A percentile compares a stretch with the other conserved stretches of the same genome.
Conservation (phyloP, 768 basidiomycete species). For the Hirschioporus abietinus region DNA sequence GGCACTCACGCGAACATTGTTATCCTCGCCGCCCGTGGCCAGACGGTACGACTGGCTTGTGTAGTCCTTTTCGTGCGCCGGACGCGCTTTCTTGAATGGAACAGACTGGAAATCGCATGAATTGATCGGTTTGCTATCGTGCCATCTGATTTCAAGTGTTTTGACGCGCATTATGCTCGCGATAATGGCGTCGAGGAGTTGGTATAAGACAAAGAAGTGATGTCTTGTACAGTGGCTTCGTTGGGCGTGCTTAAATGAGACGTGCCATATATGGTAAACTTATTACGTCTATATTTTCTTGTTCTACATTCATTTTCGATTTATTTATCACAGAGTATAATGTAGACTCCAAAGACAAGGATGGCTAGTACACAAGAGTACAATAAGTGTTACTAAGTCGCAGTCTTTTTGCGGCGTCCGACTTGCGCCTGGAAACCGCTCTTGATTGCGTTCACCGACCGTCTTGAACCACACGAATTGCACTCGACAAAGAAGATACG, state of each 20-base stretch:
- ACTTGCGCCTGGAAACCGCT: conserved; percentile 97
- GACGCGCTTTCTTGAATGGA: conserved; percentile 77
- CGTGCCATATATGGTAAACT: neutral
- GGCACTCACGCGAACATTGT: conserved; percentile 87
- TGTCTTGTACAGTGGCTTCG: neutral
- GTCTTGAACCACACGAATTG: conserved; percentile 84
- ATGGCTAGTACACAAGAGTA: neutral
- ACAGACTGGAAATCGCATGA: conserved; percentile 94
- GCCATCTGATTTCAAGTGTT: conserved; percentile 93
- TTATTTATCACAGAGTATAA: neutral
- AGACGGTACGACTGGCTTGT: conserved; percentile 78
- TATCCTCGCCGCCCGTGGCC: conserved; percentile 95
- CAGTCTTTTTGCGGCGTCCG: conserved; percentile 72
- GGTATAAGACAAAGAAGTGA: neutral
- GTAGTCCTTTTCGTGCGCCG: conserved; percentile 49
- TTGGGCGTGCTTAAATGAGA: neutral
- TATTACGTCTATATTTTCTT: neutral
- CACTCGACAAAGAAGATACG: conserved; percentile 98
- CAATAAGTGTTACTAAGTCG: neutral
- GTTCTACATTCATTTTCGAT: neutral
- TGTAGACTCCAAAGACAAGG: neutral
- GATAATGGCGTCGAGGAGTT: conserved; percentile 2
- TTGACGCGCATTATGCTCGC: conserved; percentile 66
- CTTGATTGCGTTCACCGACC: conserved; percentile 96
- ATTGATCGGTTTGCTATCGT: conserved; percentile 92